Conservation (phyloP, 2,329 filamentous ascomycete genomes). For the Colletotrichum navitas region DNA sequence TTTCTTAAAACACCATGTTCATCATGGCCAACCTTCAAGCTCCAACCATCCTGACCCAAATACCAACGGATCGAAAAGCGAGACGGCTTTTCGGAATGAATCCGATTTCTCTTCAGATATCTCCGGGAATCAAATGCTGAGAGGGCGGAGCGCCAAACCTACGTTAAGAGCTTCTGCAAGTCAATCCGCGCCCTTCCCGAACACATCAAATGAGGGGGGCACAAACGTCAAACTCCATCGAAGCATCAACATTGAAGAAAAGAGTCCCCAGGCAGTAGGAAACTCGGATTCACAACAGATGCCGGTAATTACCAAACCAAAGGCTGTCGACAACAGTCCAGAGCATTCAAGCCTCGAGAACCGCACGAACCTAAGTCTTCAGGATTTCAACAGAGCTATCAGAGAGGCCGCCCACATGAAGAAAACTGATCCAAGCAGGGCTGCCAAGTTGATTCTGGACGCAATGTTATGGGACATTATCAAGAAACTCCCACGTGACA, state of each 20-base stretch:
- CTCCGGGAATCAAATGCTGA: background rate
- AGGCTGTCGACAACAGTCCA: background rate
- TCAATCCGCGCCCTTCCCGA: background rate
- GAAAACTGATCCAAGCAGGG: background rate
- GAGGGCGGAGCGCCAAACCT: constrained; percentile 2
- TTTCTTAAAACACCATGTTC: background rate
- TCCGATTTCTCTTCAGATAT: background rate
- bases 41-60: background rate
- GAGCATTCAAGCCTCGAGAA: constrained; percentile 5
- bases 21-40: background rate
- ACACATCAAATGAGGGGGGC: background rate
- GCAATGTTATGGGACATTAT: constrained; percentile 7
- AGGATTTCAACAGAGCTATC: constrained; percentile 6
- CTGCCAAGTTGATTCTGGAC: constrained; percentile 7
- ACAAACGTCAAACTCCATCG: background rate
- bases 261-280: background rate
- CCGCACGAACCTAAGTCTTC: constrained; percentile 1
- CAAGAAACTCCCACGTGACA: constrained; percentile 9
- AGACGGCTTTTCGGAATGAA: background rate
- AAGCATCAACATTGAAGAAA: background rate
- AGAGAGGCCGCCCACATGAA: background rate
- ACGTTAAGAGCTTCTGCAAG: background rate
- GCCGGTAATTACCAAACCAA: background rate
- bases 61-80: background rate
- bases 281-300: background rate